Evolutionary conservation across 2,329 filamentous ascomycete species (phyloP), one percentile per base, ranked within the genome.

Genomic region (Ascochyta fabae): DNA sequence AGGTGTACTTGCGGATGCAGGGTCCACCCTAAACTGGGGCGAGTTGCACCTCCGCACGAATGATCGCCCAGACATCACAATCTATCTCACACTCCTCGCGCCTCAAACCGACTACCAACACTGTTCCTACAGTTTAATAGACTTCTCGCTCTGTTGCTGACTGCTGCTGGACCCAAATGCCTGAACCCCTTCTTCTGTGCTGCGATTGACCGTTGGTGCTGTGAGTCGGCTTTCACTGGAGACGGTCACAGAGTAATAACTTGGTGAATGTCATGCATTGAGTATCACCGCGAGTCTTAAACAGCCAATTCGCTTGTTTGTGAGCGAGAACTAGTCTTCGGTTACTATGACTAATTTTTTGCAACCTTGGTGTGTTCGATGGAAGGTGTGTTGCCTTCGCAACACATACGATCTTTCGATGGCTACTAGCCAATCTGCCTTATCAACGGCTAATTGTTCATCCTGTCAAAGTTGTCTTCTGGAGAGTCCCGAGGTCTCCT

Each of bases 1-100:
- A 55, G 42, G 36, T 27, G 41, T 24, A 35, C 43, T 41, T 34
- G 29, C 49, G 46, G 42, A 48, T 49, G 41, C 53, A 55, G 47
- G 53, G 53, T 47, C 43, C 50, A 47, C 43, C n/a, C 36, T 47
- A 43, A 31, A 19, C 12, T 27, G 41, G 24, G 41, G 41, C 27
- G 26, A 27, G 16, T 33, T 16, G 19, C 12, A 35, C 33, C 33
- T 35, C n/a, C 33, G 6, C 15, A n/a, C 33, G 33, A 16, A 35
- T 10, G 15, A 34, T 16, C 33, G 15, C 33, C 33, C 10, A n/a
- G 19, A 16, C 33, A 35, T 6, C 13, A n/a, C 15, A 35, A 35
- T 16, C 33, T 19, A 7, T 16, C 15, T 16, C 6, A 16, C 12
- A 27, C 10, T 31, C 26, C 26, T 43, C 26, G 23, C 13, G 23